Conservation (phyloP, 2,329 filamentous ascomycete species). For the Zymoseptoria tritici region DNA sequence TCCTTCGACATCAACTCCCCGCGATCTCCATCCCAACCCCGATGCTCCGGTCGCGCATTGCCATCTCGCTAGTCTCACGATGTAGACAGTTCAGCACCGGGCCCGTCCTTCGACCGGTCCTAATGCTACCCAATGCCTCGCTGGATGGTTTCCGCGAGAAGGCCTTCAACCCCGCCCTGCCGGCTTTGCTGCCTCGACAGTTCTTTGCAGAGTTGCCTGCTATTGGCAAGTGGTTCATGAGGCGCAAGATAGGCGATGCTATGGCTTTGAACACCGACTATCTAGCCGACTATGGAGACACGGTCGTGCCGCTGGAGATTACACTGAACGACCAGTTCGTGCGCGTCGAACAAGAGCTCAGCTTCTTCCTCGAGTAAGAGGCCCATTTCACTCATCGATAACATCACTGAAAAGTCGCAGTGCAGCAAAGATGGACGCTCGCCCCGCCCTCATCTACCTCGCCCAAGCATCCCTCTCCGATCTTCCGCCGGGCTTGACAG, state of each 20-base stretch:
- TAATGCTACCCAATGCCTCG: slow-evolving; percentile 20
- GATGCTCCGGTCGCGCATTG: slow-evolving; percentile 11
- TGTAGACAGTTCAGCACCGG: slow-evolving; percentile 9
- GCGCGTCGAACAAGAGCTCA: slow-evolving; percentile 54
- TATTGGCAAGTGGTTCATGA: slow-evolving; percentile 52
- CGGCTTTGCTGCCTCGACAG: slow-evolving; percentile 44
- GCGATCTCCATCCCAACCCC: background rate
- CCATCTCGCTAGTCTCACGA: slow-evolving; percentile 4
- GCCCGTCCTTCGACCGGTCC: slow-evolving; percentile 12
- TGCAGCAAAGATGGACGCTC: background rate
- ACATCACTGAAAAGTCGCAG: background rate
- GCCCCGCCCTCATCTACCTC: slow-evolving; percentile 59
- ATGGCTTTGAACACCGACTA: slow-evolving; percentile 33
- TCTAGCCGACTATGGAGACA: slow-evolving; percentile 40
- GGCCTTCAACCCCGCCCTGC: slow-evolving; percentile 48
- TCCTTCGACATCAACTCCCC: background rate
- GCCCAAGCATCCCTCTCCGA: slow-evolving; percentile 69
- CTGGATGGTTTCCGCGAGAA: slow-evolving; percentile 43
- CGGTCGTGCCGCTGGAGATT: slow-evolving; percentile 54
- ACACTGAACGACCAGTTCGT: slow-evolving; percentile 45
- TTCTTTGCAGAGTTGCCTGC: slow-evolving; percentile 46
- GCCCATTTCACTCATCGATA: background rate
- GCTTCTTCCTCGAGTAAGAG: slow-evolving; percentile 52
- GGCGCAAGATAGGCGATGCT: background rate
- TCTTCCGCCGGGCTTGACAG: slow-evolving; percentile 55